Evolutionary conservation across 176 grass and related monocot species (phyloP).

Genomic region (Phoenix roebelenii): DNA sequence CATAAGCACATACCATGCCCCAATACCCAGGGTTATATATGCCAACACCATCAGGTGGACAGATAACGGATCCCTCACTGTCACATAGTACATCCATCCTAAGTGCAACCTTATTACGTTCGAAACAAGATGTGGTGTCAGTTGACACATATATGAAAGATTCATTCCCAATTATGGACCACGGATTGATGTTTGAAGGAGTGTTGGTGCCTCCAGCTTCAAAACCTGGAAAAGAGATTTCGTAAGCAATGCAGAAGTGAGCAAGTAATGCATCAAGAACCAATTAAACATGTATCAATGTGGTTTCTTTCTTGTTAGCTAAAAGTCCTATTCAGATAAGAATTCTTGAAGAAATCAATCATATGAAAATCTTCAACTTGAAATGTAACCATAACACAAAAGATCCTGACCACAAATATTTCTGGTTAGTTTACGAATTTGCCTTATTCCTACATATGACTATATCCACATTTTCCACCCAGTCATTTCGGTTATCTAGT

Average conservation of each 20-base stretch:
- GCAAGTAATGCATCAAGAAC: not conserved
- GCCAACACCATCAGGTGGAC: slow-evolving; percentile 56
- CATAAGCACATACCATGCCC: slow-evolving; percentile 63
- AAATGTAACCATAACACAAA: no score
- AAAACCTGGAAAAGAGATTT: slow-evolving; percentile 41
- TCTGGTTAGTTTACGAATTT: no score
- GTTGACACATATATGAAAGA: slow-evolving; percentile 38
- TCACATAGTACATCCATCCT: slow-evolving; percentile 65
- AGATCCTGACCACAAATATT: no score
- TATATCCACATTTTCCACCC: no score
- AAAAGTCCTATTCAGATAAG: no score
- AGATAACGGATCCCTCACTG: slow-evolving; percentile 14
- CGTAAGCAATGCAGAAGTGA: no score
- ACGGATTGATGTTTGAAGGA: slow-evolving; percentile 71
- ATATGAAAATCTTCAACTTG: no score
- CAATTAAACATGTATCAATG: no score
- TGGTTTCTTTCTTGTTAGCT: no score
- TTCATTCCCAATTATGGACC: slow-evolving; percentile 58
- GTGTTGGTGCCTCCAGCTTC: slow-evolving; percentile 71
- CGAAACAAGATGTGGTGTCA: slow-evolving; percentile 48
- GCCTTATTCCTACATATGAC: no score
- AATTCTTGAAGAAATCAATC: no score
- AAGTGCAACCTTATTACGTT: slow-evolving; percentile 51
- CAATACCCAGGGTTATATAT: slow-evolving; percentile 82
- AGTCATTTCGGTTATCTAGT: no score